phyloP scores from a whole-genome alignment of 495 filamentous ascomycete genomes.

The Stereocaulon alpinum region DNA sequence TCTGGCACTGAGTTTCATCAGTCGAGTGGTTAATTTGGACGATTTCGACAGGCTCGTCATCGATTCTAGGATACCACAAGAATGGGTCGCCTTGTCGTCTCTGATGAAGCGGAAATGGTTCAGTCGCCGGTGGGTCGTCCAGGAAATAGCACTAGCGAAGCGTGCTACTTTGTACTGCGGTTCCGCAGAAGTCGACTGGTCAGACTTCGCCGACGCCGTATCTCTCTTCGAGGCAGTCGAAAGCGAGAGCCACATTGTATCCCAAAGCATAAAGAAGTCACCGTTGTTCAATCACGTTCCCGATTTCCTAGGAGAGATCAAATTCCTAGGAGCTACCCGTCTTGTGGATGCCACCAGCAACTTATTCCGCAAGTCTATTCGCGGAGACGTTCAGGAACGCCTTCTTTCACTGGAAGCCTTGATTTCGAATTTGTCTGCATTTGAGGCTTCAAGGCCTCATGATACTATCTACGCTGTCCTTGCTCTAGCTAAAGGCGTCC shows the following conservation, averaged over 20 bases:
- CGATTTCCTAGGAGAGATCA: constrained; percentile 16
- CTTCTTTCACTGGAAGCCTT: constrained; percentile 24
- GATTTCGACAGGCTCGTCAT: constrained; percentile 19
- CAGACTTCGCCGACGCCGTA: constrained; percentile 6
- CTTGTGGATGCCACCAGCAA: constrained; percentile 22
- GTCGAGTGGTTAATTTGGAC: constrained; percentile 10
- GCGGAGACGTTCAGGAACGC: background rate
- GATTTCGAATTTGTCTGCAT: constrained; percentile 22
- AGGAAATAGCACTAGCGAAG: constrained; percentile 30
- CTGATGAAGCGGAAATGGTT: constrained; percentile 31
- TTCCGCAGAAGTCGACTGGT: background rate
- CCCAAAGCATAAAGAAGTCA: background rate
- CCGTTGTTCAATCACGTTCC: constrained; percentile 7
- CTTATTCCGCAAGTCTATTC: constrained; percentile 15
- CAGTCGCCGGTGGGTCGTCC: constrained; percentile 30
- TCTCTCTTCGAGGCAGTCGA: constrained; percentile 1
- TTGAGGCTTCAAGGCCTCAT: constrained; percentile 21
- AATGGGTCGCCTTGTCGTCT: constrained; percentile 24
- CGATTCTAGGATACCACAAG: constrained; percentile 7
- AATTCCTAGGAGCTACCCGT: constrained; percentile 13
- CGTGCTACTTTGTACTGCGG: constrained; percentile 1
- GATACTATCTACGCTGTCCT: constrained; percentile 24
- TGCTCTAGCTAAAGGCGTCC: constrained; percentile 19
- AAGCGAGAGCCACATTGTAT: background rate
- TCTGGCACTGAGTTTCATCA: constrained; percentile 14